Evolutionary conservation across 208 protist species (phyloP).

Genomic region (Trypanosoma platydactyli): DNA sequence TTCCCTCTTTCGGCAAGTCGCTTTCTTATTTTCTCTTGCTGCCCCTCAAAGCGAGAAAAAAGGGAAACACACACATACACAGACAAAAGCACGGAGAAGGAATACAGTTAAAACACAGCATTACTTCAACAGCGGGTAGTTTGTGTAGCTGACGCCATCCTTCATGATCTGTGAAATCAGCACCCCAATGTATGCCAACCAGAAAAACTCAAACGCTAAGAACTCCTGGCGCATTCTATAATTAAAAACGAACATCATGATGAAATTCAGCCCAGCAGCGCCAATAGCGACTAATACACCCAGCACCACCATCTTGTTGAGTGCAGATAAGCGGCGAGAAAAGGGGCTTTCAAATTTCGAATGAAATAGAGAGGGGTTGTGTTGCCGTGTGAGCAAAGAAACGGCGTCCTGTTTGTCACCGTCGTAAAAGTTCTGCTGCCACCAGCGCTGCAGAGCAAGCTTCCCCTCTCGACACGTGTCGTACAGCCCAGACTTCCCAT

Average conservation of each 20-base stretch:
- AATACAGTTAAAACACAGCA: not conserved
- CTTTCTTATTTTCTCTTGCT: too few species aligned
- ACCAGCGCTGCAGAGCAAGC: slow-evolving; percentile 67
- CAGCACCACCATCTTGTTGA: slow-evolving; percentile 60
- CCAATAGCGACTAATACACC: slow-evolving; percentile 41
- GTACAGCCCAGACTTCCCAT: slow-evolving; percentile 14
- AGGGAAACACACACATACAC: not conserved
- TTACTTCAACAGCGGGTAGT: slow-evolving; percentile 52
- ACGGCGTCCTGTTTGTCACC: slow-evolving; percentile 79
- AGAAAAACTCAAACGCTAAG: slow-evolving; percentile 33
- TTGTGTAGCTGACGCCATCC: slow-evolving; percentile 68
- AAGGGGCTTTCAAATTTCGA: slow-evolving; percentile 68
- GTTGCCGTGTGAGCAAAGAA: slow-evolving; percentile 71
- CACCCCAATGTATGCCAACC: slow-evolving; percentile 44
- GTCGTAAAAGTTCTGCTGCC: slow-evolving; percentile 81
- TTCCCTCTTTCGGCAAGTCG: too few species aligned
- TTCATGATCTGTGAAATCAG: slow-evolving; percentile 44
- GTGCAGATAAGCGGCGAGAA: slow-evolving; percentile 54
- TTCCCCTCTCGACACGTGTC: slow-evolving; percentile 23
- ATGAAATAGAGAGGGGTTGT: slow-evolving; percentile 53
- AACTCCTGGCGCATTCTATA: slow-evolving; percentile 31
- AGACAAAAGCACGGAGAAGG: not conserved
- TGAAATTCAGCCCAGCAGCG: slow-evolving; percentile 42
- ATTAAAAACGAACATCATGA: slow-evolving; percentile 27
- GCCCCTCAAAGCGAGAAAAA: too few species aligned